Evolutionary conservation across 2,329 filamentous ascomycete species (phyloP), one percentile per base, ranked within the genome.

Genomic region (Mycocentrospora acerina): DNA sequence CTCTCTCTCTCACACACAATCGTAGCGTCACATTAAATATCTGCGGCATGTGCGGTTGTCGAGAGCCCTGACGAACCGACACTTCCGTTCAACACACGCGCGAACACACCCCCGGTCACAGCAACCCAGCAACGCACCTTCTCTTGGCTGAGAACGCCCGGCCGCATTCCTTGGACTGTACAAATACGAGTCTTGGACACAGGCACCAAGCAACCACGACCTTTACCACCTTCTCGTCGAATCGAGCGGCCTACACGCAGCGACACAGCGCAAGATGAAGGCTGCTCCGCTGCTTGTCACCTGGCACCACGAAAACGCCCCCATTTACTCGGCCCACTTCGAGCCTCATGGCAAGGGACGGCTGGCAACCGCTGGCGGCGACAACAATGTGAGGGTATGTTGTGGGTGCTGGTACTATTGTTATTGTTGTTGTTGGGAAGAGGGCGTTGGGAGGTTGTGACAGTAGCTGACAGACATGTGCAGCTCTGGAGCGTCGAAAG

Each of bases 241-340:
- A 38, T 32, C 32, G 27, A 42, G 40, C 42, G 44, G 51, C 57
- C 51, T 44, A 40, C 48, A 49, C 56, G 55, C 55, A 42, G 49
- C 50, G 35, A 13, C 37, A 31, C 17, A 40, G 28, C 37, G 44
- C 57, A 58, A 40, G 28, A 98, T 98, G 93, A 97, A 95, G 80
- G 90, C 90, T 65, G 85, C 89, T 63, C 91, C 93, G 58, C 80
- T 98, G 57, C 91, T 97, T 66, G 91, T 98, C 73, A 89, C 94
- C 76, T 98, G 93, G 93, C 94, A 98, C 72, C 88, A 96, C 70
- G 88, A 95, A 65, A 95, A 94, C 72, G 83, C 88, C 59, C 93
- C 93, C 42, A 90, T 98, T 67, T 98, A 97, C 74, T 96, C 91
- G 29, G 89, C 90, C 56, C 91, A 97, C 69, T 98, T 97, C 67